phyloP scores from a whole-genome alignment of 805 yeast species.

The Candida argentea region DNA sequence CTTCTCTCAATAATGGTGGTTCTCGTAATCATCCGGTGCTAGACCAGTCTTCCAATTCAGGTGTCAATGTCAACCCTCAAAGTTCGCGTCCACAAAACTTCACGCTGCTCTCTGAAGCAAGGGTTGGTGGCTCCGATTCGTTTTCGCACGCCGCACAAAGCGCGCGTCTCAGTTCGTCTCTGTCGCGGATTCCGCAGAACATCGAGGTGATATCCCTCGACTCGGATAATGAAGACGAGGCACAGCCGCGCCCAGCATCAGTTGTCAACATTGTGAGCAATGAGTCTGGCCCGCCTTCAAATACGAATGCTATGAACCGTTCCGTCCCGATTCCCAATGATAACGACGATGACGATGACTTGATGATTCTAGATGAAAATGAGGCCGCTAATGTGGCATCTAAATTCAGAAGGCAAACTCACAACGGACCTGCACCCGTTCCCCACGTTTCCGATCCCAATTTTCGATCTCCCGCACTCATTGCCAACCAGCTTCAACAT shows the following conservation, averaged over 20 bases:
- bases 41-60: too few species aligned
- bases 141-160: too few species aligned
- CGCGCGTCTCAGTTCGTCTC: too few species aligned
- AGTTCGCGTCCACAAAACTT: too few species aligned
- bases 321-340: conserved; percentile 2
- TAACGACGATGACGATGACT: conserved; percentile 6
- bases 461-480: conserved; percentile 1
- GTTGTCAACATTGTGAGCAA: not conserved
- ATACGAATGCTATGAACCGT: too few species aligned
- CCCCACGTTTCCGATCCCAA: conserved; percentile 4
- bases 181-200: too few species aligned
- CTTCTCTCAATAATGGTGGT: too few species aligned
- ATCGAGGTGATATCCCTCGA: conserved; percentile 3
- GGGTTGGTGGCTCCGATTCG: too few species aligned
- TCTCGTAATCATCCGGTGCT: too few species aligned
- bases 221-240: conserved; percentile 4
- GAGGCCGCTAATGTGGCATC: conserved; percentile 4
- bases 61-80: too few species aligned
- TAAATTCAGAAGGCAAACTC: conserved; percentile 3
- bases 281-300: not conserved
- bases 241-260: not conserved
- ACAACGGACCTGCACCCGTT: conserved; percentile 5
- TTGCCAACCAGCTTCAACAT: conserved; percentile 3
- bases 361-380: conserved; percentile 5
- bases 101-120: too few species aligned